Base-by-base conservation (phyloP, 2,329 filamentous ascomycete species). In the Pseudocercospora vitis region DNA sequence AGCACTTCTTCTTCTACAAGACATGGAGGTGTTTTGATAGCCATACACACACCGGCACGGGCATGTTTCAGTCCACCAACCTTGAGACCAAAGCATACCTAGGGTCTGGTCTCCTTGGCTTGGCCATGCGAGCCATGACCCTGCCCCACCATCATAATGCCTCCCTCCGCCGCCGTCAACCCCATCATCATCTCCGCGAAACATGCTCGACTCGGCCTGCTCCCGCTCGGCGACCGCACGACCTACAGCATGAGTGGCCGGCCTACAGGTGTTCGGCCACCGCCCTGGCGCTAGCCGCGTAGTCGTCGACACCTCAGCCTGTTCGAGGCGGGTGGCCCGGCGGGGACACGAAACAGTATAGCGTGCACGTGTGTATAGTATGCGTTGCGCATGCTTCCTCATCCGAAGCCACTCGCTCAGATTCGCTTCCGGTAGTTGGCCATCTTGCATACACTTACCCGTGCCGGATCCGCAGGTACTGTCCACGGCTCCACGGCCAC, bases 351-450 rank as follows among this genome's bases (percentile, higher is more conserved):
- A 28, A n/a, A n/a, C n/a, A n/a, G n/a, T n/a, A n/a, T n/a, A n/a
- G n/a, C n/a, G n/a, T n/a, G n/a, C n/a, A n/a, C n/a, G n/a, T n/a
- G n/a, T n/a, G n/a, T n/a, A n/a, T n/a, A n/a, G n/a, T 49, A 53
- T 28, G 42, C 44, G 49, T 54, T 45, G 52, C 46, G 35, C 51
- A 32, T 53, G 46, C 23, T 31, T 39, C 14, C 35, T 18, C 35
- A 39, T 19, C 35, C 19, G 12, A 39, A 39, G 21, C 35, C 14
- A 39, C 33, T 37, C 33, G 33, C 7, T 39, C 35, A 18, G 16
- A 39, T 39, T 21, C 12, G 35, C 35, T 39, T 18, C 35, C 21
- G 35, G 14, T 21, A 14, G 35, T 39, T 21, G 8, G 35, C 35
- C 7, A 39, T 39, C 35, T 39, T 39, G 35, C 35, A 11, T 39